Percentiles rank a stretch among this genome's conserved stretches.
These are phyloP conservation scores for Halophytophthora polymorphica DNA, from an alignment of 352 stramenopile genomes.

Conservation along the genomic window DNA sequence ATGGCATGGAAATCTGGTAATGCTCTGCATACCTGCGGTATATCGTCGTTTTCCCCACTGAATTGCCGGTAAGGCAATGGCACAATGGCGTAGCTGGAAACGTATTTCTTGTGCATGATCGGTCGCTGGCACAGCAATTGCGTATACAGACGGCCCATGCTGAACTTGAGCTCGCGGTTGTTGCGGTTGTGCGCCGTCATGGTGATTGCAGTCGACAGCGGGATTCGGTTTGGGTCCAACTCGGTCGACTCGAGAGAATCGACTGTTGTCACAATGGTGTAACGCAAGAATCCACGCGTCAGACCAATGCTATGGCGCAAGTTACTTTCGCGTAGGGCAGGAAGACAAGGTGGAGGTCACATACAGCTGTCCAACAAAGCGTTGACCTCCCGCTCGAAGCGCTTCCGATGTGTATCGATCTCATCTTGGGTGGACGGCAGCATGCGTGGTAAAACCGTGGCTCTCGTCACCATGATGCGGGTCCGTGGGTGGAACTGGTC, in stretches of 20 bases:
- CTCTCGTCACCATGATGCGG: slow-evolving; percentile 54
- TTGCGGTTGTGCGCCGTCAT: slow-evolving; percentile 68
- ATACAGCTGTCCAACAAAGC: slow-evolving; percentile 33
- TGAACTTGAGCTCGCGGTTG: slow-evolving; percentile 57
- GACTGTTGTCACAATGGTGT: slow-evolving; percentile 12
- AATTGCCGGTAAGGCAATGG: slow-evolving; percentile 30
- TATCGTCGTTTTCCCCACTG: slow-evolving; percentile 9
- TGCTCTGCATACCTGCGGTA: slow-evolving; percentile 9
- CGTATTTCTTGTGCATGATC: slow-evolving; percentile 36
- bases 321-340: background rate
- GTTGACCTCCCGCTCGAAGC: slow-evolving; percentile 41
- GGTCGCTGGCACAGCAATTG: slow-evolving; percentile 35
- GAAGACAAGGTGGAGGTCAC: slow-evolving; percentile 5
- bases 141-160: slow-evolving; percentile 52
- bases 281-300: background rate
- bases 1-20: background rate
- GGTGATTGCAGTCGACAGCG: slow-evolving; percentile 54
- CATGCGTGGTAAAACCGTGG: slow-evolving; percentile 61
- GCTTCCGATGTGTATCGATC: slow-evolving; percentile 43
- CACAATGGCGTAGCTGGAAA: slow-evolving; percentile 45
- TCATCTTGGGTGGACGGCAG: slow-evolving; percentile 47
- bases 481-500: slow-evolving; percentile 26
- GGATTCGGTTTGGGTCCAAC: slow-evolving; percentile 51
- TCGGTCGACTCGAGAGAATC: slow-evolving; percentile 28
- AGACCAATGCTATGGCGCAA: background rate